Conservation (phyloP, 139 green algal species). For the Ostreobium quekettii region DNA sequence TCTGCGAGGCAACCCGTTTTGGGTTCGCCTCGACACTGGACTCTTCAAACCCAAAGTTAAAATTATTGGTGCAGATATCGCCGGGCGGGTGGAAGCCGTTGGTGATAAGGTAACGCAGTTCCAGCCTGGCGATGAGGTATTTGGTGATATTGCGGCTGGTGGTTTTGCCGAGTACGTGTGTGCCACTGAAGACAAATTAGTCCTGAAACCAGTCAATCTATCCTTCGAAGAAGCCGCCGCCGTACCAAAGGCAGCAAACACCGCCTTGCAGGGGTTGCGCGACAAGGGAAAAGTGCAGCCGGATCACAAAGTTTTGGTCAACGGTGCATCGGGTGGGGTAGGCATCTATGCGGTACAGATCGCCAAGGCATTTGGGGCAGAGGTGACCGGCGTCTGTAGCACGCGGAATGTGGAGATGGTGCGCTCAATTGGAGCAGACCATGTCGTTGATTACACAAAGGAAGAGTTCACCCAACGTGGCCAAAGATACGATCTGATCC, state of each 20-base stretch:
- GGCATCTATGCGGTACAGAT: constrained; percentile 34
- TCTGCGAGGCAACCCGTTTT: background rate
- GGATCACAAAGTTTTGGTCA: constrained; percentile 36
- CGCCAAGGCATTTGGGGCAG: constrained; percentile 41
- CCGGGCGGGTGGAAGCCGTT: constrained; percentile 25
- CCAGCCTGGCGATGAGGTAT: constrained; percentile 36
- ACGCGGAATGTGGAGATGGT: constrained; percentile 39
- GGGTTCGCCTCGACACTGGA: background rate
- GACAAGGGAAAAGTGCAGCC: constrained; percentile 29
- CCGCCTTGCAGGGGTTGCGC: constrained; percentile 35
- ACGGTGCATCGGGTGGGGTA: constrained; percentile 31
- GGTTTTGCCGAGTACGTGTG: constrained; percentile 30
- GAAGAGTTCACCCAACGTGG: too few species aligned
- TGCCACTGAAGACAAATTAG: constrained; percentile 15
- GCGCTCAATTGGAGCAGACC: constrained; percentile 38
- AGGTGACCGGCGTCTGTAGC: constrained; percentile 44
- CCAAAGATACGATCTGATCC: too few species aligned
- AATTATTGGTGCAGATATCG: constrained; percentile 24
- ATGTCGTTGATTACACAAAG: constrained; percentile 53
- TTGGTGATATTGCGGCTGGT: constrained; percentile 12
- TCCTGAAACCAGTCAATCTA: constrained; percentile 15
- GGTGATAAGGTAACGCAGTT: constrained; percentile 21
- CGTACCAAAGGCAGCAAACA: constrained; percentile 32
- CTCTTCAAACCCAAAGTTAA: background rate
- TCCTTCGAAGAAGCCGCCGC: constrained; percentile 26